Base-by-base conservation (phyloP, 2,329 filamentous ascomycete genomes). In the Phialophora macrospora region DNA sequence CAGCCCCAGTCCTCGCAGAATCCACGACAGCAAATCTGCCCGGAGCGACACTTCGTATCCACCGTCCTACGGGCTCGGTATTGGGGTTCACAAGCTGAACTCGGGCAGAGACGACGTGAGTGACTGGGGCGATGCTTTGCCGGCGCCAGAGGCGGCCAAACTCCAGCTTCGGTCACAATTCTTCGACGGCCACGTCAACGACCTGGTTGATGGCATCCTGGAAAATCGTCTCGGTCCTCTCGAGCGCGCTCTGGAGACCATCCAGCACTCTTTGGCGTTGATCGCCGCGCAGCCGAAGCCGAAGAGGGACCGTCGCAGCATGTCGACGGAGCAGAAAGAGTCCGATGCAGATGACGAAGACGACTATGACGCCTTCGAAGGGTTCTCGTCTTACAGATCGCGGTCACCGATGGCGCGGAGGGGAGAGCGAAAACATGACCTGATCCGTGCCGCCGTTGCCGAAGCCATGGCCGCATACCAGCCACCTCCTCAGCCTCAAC, bases 321-420 rank as follows among this genome's bases (percentile, higher is more conserved):
- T 87, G 48, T 93, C 90, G 55, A 86, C 83, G n/a, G 90, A 92
- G 32, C 80, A 82, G 28, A 79, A 79, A 61, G 88, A 96, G 65
- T 97, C 94, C 75, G 95, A 98, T 78, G 94, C 95, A 11, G 94
- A 98, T 75, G 93, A 97, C 68, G 93, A 97, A 74, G 93, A 96
- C 70, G 93, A 97, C 24, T 91, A 85, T 46, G 79, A 82, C 49
- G 80, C 70, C 3, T 69, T 63, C 54, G 71, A 80, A 44, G 73
- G 89, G 63, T 77, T 75, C 72, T 70, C 80, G 65, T 79, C 83
- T 68, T 83, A 87, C 75, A 88, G 91, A 59, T 90, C 90, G 5
- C 84, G 88, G 71, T 97, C 93, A 71, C 92, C 93, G 20, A 85
- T 87, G 64, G 74, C 75, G 34, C 75, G 75, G 67, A 86, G 89